Conservation (phyloP, 768 basidiomycete species). For the Tricholoma furcatifolium region DNA sequence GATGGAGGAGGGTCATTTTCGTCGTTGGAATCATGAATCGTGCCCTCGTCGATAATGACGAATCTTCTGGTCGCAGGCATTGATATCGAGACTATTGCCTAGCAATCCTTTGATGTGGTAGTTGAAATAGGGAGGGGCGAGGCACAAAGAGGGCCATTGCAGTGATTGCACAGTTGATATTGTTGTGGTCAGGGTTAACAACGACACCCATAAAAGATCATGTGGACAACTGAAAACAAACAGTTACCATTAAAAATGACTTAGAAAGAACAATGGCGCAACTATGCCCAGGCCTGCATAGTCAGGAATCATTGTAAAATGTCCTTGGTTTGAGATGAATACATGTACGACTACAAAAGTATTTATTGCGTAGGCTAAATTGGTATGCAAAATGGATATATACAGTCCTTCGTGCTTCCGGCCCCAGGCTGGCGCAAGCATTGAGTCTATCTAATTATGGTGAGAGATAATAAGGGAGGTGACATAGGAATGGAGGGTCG, state of each 20-base stretch:
- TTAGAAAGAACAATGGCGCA: not conserved
- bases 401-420: not conserved
- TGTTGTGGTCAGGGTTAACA: no score
- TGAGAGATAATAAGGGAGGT: not conserved
- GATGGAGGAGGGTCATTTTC: conserved; percentile 22
- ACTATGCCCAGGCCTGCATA: not conserved
- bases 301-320: not conserved
- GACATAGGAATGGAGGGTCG: not conserved
- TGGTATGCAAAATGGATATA: not conserved
- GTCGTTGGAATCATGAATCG: conserved; percentile 30
- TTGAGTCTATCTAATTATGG: conserved; percentile 6
- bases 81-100: not conserved
- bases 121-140: not conserved
- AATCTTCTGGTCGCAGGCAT: conserved; percentile 20
- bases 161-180: no score
- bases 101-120: not conserved
- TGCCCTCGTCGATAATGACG: conserved; percentile 31
- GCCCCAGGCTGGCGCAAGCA: not conserved
- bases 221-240: no score
- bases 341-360: not conserved
- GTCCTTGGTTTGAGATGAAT: not conserved
- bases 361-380: no score
- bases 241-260: no score
- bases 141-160: not conserved
- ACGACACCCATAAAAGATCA: no score